These are phyloP conservation scores for Alternaria rosae DNA, from an alignment of 2,329 filamentous ascomycete genomes.

Conservation along the genomic window DNA sequence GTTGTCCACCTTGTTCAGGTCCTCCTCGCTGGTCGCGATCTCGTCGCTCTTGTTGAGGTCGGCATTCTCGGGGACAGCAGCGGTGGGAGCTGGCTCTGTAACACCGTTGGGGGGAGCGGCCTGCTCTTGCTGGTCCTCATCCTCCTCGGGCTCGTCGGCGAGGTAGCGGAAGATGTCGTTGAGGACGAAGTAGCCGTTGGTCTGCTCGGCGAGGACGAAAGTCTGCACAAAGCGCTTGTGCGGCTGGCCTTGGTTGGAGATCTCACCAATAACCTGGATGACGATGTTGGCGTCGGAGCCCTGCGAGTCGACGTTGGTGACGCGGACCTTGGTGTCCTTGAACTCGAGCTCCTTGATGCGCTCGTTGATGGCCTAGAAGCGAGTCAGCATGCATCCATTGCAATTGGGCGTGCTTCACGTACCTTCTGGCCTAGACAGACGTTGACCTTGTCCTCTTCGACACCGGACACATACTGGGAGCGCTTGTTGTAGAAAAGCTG, in stretches of 20 bases:
- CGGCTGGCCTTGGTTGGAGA: slow-evolving; percentile 89
- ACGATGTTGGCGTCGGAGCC: slow-evolving; percentile 92
- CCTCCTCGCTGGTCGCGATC: slow-evolving; percentile 53
- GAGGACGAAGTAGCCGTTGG: slow-evolving; percentile 95
- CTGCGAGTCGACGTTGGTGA: slow-evolving; percentile 97
- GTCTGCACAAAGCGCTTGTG: slow-evolving; percentile 98
- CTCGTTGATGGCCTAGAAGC: slow-evolving; percentile 81
- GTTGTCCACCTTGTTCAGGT: slow-evolving; percentile 67
- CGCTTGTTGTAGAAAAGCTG: slow-evolving; percentile 93
- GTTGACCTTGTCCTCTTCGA: slow-evolving; percentile 85
- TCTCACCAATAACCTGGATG: slow-evolving; percentile 97
- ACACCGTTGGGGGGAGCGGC: slow-evolving; percentile 46
- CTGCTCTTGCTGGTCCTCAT: slow-evolving; percentile 54
- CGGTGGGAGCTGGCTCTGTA: slow-evolving; percentile 52
- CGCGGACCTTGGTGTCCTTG: slow-evolving; percentile 97
- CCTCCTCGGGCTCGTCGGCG: slow-evolving; percentile 79
- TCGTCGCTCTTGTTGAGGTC: slow-evolving; percentile 45
- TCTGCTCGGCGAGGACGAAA: slow-evolving; percentile 94
- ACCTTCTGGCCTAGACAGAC: slow-evolving; percentile 90
- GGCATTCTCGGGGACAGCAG: slow-evolving; percentile 40
- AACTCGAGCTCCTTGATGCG: slow-evolving; percentile 93
- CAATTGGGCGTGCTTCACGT: slow-evolving; percentile 48
- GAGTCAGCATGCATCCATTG: slow-evolving; percentile 4
- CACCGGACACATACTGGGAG: slow-evolving; percentile 92
- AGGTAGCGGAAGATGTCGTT: slow-evolving; percentile 98